phyloP scores from a whole-genome alignment of 768 basidiomycete species.

The Phallus indusiatus region DNA sequence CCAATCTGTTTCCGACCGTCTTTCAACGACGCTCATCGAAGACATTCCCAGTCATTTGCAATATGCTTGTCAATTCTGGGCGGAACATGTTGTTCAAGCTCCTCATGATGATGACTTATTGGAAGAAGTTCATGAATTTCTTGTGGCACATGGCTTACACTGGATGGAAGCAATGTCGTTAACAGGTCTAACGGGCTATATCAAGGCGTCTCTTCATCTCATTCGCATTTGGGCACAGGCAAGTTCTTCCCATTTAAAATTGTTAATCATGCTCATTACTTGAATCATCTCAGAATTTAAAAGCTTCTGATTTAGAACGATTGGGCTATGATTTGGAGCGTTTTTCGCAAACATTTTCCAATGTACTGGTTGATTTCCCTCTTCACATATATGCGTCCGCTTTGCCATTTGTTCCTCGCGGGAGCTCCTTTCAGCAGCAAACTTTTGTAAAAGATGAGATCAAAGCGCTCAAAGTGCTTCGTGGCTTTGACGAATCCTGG shows the following conservation, averaged over 20 bases:
- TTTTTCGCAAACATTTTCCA: background rate
- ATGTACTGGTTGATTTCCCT: background rate
- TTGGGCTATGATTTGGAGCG: background rate
- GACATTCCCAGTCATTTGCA: background rate
- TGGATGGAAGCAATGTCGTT: background rate
- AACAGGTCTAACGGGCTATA: background rate
- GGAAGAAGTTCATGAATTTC: background rate
- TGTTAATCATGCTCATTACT: background rate
- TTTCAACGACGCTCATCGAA: background rate
- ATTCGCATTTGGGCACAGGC: background rate
- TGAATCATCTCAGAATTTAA: background rate
- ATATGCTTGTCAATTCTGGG: background rate
- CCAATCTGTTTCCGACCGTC: background rate
- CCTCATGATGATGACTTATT: background rate
- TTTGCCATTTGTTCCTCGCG: background rate
- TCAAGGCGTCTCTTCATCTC: background rate
- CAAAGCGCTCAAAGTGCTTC: background rate
- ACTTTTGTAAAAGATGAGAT: background rate
- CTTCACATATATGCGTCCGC: background rate
- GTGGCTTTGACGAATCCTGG: background rate
- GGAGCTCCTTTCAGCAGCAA: background rate
- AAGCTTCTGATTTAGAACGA: background rate
- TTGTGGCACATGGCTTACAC: background rate
- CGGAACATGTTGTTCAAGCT: background rate
- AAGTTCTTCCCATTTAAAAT: background rate